These are phyloP conservation scores for Periconia sp. DNA, from an alignment of 2,329 filamentous ascomycete species.

Conservation along the genomic window DNA sequence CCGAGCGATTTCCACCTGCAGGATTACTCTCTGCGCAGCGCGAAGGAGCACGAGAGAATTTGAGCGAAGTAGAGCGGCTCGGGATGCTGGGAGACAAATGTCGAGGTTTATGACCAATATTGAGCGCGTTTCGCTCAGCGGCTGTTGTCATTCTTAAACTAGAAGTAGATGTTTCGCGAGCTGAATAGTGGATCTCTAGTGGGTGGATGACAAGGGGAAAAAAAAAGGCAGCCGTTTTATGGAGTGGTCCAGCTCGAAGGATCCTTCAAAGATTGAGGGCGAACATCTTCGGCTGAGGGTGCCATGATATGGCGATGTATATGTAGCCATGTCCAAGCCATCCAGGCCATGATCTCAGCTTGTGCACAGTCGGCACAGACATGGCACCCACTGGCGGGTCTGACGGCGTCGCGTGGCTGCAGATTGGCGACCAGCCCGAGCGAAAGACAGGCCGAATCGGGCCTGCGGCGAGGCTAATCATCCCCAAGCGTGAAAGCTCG, in stretches of 20 bases:
- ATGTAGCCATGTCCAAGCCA: conserved; percentile 20
- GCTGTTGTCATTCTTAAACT: conserved; percentile 23
- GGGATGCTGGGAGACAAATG: conserved; percentile 20
- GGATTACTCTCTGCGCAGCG: conserved; percentile 5
- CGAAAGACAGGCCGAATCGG: conserved; percentile 9
- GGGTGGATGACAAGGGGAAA: conserved; percentile 17
- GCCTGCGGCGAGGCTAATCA: conserved; percentile 16
- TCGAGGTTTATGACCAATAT: conserved; percentile 19
- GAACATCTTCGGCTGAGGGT: conserved; percentile 17
- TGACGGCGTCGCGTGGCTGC: conserved; percentile 32
- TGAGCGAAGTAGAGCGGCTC: conserved; percentile 25
- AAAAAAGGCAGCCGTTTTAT: conserved; percentile 19
- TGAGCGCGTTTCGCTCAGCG: conserved; percentile 18
- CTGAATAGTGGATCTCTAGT: conserved; percentile 6
- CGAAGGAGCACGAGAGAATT: conserved; percentile 1
- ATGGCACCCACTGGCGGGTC: conserved; percentile 26
- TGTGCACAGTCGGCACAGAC: conserved; percentile 21
- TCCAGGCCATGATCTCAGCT: conserved; percentile 29
- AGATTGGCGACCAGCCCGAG: conserved; percentile 13
- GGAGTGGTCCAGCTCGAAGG: conserved; percentile 27
- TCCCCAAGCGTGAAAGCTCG: conserved; percentile 5
- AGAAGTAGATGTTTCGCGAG: conserved; percentile 13
- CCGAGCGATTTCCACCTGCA: conserved; percentile 1
- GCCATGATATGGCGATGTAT: conserved; percentile 29
- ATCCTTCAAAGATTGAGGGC: conserved; percentile 11